Evolutionary conservation across 2,329 filamentous ascomycete species (phyloP), one percentile per base, ranked within the genome.

Genomic region (Cryphonectria naterciae): DNA sequence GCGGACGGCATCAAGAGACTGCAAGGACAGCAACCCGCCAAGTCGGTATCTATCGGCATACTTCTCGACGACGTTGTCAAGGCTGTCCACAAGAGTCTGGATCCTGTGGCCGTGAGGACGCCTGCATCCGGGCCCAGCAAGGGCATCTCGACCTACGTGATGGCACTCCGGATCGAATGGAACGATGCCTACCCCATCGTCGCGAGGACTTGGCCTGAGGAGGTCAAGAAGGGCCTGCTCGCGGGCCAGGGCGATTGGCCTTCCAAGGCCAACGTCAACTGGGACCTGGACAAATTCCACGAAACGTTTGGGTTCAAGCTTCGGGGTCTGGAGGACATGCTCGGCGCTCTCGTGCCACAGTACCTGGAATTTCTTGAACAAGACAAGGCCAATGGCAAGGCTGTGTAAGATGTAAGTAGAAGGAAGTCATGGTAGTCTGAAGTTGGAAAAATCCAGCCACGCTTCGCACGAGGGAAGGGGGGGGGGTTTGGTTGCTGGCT

Each of bases 321-420:
- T 10, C 43, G 43, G 68, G 66, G 66, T 4, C 37, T 72, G n/a
- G 72, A 73, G 65, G 64, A 60, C 2, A 72, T 74, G 52, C 61
- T 73, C 8, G 65, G 68, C 2, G 43, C 25, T 2, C 39, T 72
- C 10, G 68, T 74, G 17, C 67, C 72, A 2, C 63, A 72, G 49
- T 73, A 74, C 8, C n/a, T 73, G 28, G 72, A 74, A 41, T 17
- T 73, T 11, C 15, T 72, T 17, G 58, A 67, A n/a, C 69, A 72
- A 46, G 70, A 70, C 7, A 52, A 25, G 32, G 5, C 32, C 22
- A 54, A 52, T n/a, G 35, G 43, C 15, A 19, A 35, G 32, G 10
- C 22, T n/a, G 49, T 39, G 22, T 65, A 39, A 39, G 13, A 2
- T 11, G 2, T 32, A 43, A 67, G 35, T 7, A 22, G 25, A 17